phyloP scores from a whole-genome alignment of 2,329 filamentous ascomycete genomes.

The Thelonectria discophora region DNA sequence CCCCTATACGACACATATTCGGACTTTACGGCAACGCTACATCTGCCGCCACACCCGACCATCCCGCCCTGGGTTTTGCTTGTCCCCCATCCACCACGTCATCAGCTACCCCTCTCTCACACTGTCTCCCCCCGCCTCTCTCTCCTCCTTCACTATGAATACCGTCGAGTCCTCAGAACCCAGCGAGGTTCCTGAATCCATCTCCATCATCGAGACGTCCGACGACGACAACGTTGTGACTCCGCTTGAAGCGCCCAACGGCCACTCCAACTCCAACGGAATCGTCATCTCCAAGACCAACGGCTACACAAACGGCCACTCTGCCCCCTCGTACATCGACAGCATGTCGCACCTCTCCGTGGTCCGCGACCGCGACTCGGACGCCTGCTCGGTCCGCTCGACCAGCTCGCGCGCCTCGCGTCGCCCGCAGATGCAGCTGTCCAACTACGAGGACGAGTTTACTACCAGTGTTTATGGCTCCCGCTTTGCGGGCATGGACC shows the following conservation, averaged over 20 bases:
- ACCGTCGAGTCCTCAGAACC: conserved; percentile 29
- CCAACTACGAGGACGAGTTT: conserved; percentile 65
- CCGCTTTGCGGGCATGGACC: conserved; percentile 79
- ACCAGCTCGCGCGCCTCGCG: conserved; percentile 38
- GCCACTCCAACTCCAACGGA: conserved; percentile 7
- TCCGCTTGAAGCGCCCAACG: conserved; percentile 36
- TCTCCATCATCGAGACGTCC: conserved; percentile 46
- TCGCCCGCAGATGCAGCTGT: conserved; percentile 55
- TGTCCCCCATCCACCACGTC: conserved; percentile 9
- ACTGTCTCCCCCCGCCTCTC: too few species aligned
- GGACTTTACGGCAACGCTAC: conserved; percentile 24
- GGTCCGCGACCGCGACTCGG: conserved; percentile 46
- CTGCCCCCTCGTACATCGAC: conserved; percentile 28
- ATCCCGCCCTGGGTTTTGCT: conserved; percentile 5
- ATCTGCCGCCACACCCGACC: conserved; percentile 23
- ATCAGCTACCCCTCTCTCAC: conserved; percentile 24
- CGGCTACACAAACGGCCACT: conserved; percentile 45
- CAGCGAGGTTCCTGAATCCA: conserved; percentile 35
- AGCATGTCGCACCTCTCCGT: conserved; percentile 62
- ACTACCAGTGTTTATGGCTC: conserved; percentile 89
- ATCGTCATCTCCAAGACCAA: conserved; percentile 10
- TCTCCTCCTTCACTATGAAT: conserved; percentile 38
- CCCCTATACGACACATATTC: conserved; percentile 3
- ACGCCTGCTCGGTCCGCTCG: conserved; percentile 42
- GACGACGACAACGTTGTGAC: conserved; percentile 38